Evolutionary conservation across 2,329 filamentous ascomycete species (phyloP).

Genomic region (Emericellopsis cladophorae): DNA sequence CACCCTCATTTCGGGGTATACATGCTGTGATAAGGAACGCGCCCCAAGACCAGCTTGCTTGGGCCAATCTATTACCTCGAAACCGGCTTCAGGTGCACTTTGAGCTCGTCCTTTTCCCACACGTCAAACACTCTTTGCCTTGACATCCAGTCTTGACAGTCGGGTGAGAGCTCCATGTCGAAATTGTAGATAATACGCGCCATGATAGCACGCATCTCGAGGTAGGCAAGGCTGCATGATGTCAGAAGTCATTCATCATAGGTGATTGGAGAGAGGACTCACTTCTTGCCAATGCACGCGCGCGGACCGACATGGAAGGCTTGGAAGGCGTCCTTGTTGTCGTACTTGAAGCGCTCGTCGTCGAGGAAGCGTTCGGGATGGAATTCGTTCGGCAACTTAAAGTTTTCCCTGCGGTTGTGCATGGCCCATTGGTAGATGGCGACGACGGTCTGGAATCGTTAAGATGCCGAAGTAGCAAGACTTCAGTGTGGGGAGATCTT

Average conservation of each 20-base stretch:
- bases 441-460: slow-evolving; percentile 20
- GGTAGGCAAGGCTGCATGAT: slow-evolving; percentile 23
- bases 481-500: not conserved
- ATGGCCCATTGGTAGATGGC: slow-evolving; percentile 26
- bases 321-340: slow-evolving; percentile 26
- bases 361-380: slow-evolving; percentile 32
- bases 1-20: too few species aligned
- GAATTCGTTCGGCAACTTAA: slow-evolving; percentile 26
- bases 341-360: slow-evolving; percentile 18
- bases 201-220: slow-evolving; percentile 36
- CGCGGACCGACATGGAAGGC: slow-evolving; percentile 32
- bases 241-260: not conserved
- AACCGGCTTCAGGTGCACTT: not conserved
- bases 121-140: not conserved
- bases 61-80: not conserved
- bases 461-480: not conserved
- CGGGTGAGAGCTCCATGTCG: slow-evolving; percentile 19
- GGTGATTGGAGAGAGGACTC: slow-evolving; percentile 9
- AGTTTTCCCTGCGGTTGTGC: slow-evolving; percentile 25
- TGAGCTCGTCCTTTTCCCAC: not conserved
- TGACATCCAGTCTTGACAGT: not conserved
- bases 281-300: slow-evolving; percentile 36
- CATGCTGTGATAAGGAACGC: too few species aligned
- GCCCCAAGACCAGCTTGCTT: not conserved
- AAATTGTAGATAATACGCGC: slow-evolving; percentile 34